phyloP scores from a whole-genome alignment of 2,329 filamentous ascomycete genomes.

The Botrytis medusae region DNA sequence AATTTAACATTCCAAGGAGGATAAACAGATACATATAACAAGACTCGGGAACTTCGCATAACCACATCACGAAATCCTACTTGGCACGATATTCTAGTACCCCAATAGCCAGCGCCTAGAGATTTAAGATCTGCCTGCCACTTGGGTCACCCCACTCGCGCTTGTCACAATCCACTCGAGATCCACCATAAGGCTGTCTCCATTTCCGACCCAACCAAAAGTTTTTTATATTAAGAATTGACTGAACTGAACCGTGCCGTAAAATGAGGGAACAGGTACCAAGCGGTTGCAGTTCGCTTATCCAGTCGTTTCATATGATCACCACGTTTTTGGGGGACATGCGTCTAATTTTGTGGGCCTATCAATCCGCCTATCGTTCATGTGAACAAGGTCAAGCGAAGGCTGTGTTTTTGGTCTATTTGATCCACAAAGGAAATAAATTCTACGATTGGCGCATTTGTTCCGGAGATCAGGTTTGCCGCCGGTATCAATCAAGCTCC shows the following conservation, averaged over 20 bases:
- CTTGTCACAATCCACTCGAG: conserved; percentile 13
- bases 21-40: conserved; percentile 10
- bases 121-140: conserved; percentile 15
- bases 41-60: background rate
- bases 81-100: background rate
- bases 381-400: conserved; percentile 3
- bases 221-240: background rate
- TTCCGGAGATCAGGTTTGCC: conserved; percentile 11
- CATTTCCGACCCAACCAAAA: conserved; percentile 5
- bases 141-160: conserved; percentile 3
- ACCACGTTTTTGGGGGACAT: conserved; percentile 5
- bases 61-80: conserved; percentile 5
- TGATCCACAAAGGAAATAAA: background rate
- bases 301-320: background rate
- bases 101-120: conserved; percentile 10
- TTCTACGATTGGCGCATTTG: conserved; percentile 1
- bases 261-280: background rate
- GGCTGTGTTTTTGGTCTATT: background rate
- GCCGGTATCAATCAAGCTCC: background rate
- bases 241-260: background rate
- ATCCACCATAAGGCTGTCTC: conserved; percentile 19
- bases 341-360: conserved; percentile 18
- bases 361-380: conserved; percentile 2
- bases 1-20: background rate
- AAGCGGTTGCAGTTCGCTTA: conserved; percentile 15